phyloP scores from a whole-genome alignment of 192 early-diverging fungal species.

The Dissophora ornata region DNA sequence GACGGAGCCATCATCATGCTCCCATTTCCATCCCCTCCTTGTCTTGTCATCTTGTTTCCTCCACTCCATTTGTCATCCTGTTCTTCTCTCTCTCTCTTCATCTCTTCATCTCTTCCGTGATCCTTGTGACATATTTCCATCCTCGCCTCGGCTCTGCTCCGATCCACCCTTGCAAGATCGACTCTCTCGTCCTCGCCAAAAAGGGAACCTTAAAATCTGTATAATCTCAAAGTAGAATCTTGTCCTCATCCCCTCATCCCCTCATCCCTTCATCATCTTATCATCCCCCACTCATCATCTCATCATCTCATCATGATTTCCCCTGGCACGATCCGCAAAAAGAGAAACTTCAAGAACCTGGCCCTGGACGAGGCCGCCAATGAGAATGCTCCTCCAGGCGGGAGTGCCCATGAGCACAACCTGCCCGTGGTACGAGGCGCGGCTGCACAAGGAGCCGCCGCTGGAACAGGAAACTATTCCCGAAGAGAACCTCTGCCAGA shows the following conservation, averaged over 20 bases:
- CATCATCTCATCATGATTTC: conserved; percentile 26
- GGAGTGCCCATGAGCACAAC: conserved; percentile 47
- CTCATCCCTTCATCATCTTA: background rate
- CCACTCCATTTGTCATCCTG: background rate
- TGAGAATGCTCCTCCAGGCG: conserved; percentile 43
- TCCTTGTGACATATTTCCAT: too few relatives aligned
- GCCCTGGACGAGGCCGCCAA: conserved; percentile 61
- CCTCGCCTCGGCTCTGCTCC: too few relatives aligned
- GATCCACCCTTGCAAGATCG: background rate
- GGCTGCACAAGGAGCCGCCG: background rate
- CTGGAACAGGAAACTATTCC: conserved; percentile 18
- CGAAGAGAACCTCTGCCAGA: conserved; percentile 55
- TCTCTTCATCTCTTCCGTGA: background rate
- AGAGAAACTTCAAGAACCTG: conserved; percentile 66
- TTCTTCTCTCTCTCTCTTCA: background rate
- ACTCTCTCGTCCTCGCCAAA: too few relatives aligned
- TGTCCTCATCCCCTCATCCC: background rate
- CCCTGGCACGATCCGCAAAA: conserved; percentile 57
- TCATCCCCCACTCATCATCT: background rate
- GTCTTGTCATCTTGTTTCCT: background rate
- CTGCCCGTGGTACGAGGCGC: conserved; percentile 27
- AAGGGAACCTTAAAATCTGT: too few relatives aligned
- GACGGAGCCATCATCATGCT: background rate
- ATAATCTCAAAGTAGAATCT: too few relatives aligned
- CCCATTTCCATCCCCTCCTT: background rate